Percentiles rank a stretch among this genome's conserved stretches.
Evolutionary conservation across 2,329 filamentous ascomycete species (phyloP).

Genomic region (Aureobasidium subglaciale): DNA sequence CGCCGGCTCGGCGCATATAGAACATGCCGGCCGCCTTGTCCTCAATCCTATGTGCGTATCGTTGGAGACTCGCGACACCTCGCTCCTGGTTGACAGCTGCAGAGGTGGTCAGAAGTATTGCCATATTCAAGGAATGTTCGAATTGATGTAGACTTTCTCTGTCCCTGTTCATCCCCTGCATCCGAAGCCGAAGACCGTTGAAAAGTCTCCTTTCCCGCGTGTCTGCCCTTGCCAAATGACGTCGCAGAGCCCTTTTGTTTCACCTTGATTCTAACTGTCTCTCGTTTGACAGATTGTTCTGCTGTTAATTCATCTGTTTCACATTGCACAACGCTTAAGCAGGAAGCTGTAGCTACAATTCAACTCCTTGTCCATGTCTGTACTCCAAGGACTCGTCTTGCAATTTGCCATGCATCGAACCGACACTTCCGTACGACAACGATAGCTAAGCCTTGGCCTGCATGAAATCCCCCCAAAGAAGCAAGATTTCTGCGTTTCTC

Average conservation of each 20-base stretch:
- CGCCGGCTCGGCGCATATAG: background rate
- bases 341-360: background rate
- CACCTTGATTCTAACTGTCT: background rate
- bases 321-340: background rate
- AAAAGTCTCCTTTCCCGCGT: background rate
- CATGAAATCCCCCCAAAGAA: background rate
- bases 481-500: background rate
- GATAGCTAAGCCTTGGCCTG: background rate
- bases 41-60: background rate
- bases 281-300: background rate
- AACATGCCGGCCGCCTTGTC: background rate
- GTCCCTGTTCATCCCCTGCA: background rate
- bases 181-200: slow-evolving; percentile 11
- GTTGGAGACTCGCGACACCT: background rate
- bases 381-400: too few relatives aligned
- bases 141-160: background rate
- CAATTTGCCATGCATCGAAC: background rate
- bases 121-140: background rate
- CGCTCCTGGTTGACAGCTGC: background rate
- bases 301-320: background rate
- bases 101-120: background rate
- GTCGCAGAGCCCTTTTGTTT: background rate
- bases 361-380: background rate
- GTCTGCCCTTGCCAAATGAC: background rate
- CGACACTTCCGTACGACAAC: background rate